A percentile compares a stretch with the other conserved stretches of the same genome.
Evolutionary conservation across 495 filamentous ascomycete genomes (phyloP).

Genomic region (Bacidia gigantensis): DNA sequence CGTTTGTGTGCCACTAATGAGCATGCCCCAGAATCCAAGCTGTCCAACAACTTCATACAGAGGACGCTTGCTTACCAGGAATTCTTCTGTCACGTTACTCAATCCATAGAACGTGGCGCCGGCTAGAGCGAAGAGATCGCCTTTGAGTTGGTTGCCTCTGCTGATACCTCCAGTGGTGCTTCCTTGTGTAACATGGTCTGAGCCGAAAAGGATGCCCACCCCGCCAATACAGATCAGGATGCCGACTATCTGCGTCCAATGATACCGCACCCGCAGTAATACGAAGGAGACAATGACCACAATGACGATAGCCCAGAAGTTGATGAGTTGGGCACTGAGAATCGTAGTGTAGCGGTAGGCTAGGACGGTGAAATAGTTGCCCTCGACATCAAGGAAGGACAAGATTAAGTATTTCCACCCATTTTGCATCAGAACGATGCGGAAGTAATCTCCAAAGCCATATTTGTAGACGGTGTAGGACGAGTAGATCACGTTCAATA

Average conservation of each 20-base stretch:
- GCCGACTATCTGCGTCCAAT: slow-evolving; percentile 64
- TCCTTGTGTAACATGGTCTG: slow-evolving; percentile 65
- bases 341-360: slow-evolving; percentile 81
- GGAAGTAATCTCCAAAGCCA: slow-evolving; percentile 55
- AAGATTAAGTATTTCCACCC: slow-evolving; percentile 95
- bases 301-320: slow-evolving; percentile 96
- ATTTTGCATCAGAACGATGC: slow-evolving; percentile 43
- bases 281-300: slow-evolving; percentile 76
- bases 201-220: slow-evolving; percentile 76
- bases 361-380: slow-evolving; percentile 94
- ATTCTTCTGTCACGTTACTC: slow-evolving; percentile 83
- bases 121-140: slow-evolving; percentile 80
- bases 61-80: slow-evolving; percentile 72
- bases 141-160: slow-evolving; percentile 60
- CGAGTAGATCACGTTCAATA: slow-evolving; percentile 74
- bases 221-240: slow-evolving; percentile 87
- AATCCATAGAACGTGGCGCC: slow-evolving; percentile 88
- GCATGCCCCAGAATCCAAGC: slow-evolving; percentile 72
- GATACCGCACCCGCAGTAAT: slow-evolving; percentile 78
- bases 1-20: slow-evolving; percentile 84
- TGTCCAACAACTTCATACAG: slow-evolving; percentile 91
- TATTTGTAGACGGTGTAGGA: slow-evolving; percentile 70
- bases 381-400: slow-evolving; percentile 83
- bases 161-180: slow-evolving; percentile 44
- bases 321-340: slow-evolving; percentile 76